Evolutionary conservation across 2,329 filamentous ascomycete genomes (phyloP).

Genomic region (Teratosphaeria epicoccoides): DNA sequence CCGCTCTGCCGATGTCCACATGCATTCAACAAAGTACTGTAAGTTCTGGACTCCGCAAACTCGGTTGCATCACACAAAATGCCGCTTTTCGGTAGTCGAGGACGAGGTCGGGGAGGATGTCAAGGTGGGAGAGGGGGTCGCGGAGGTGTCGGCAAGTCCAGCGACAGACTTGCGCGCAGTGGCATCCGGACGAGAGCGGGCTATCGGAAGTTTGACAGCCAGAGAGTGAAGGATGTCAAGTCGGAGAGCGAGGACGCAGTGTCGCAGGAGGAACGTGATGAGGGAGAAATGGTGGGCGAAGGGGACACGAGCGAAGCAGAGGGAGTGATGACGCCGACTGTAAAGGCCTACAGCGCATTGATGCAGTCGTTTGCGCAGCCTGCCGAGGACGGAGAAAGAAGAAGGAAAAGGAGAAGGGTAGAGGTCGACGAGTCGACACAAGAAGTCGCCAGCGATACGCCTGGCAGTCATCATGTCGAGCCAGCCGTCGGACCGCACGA

Average conservation of each 20-base stretch:
- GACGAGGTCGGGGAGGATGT: constrained; percentile 25
- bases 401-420: constrained; percentile 45
- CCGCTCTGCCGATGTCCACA: neutral
- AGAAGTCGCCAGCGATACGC: too few relatives aligned
- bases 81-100: constrained; percentile 21
- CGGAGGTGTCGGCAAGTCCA: constrained; percentile 10
- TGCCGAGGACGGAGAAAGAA: constrained; percentile 32
- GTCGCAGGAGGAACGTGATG: constrained; percentile 13
- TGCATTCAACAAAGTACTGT: constrained; percentile 2
- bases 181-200: constrained; percentile 24
- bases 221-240: constrained; percentile 23
- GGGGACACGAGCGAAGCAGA: constrained; percentile 17
- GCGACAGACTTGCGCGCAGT: constrained; percentile 20
- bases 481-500: constrained; percentile 33
- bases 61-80: constrained; percentile 5
- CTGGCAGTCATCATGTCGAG: constrained; percentile 19
- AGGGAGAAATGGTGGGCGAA: constrained; percentile 8
- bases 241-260: constrained; percentile 2
- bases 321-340: constrained; percentile 12
- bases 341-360: constrained; percentile 45
- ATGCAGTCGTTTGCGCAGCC: constrained; percentile 43
- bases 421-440: constrained; percentile 19
- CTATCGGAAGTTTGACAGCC: constrained; percentile 27
- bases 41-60: neutral
- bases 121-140: constrained; percentile 15